Evolutionary conservation across 345 rosid species (phyloP), one percentile per base, ranked within the genome.

Genomic region (Pistacia atlantica): DNA sequence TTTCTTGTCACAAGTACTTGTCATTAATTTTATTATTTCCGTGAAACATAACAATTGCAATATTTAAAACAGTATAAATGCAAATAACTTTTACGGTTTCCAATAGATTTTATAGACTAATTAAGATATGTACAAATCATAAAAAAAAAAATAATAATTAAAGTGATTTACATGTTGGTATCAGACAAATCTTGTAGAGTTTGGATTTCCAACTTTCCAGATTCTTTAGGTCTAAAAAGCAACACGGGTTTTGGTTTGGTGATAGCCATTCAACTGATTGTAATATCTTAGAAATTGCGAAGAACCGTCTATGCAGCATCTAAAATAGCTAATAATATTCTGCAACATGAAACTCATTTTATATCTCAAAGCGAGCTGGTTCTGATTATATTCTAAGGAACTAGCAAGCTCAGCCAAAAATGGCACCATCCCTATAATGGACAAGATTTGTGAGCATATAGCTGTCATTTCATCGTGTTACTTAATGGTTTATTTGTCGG

Each of bases 311-410:
- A 57, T 69, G 45, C 0, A 67, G 22, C 59, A 49, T 49, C 51
- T 55, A 45, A 42, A 48, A 45, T 54, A 42, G 46, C 46, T 31
- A 7, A 25, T 58, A 71, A 71, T 71, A 71, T 58, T 71, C 75
- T 58, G 33, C 37, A 57, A 57, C 74, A 56, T 71, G 65, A 37
- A 38, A 20, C n/a, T 67, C 9, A 11, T 25, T 22, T 10, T 38
- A 67, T 16, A 11, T 25, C 31, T 11, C 31, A 38, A 70, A 18
- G 62, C n/a, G 51, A 42, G 33, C 3, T 31, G 37, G 20, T 51
- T 68, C 38, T 28, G 58, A 68, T 25, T 63, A 31, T 63, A 69
- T 52, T 70, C 48, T 3, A 18, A 18, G 48, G 60, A 5, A n/a
- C 18, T 18, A 0, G 25, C 25, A 25, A 33, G 62, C n/a, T 18